Percentiles rank a stretch among this genome's conserved stretches.
Conservation (phyloP, 2,329 filamentous ascomycete genomes). For the Fusarium verticillioides region DNA sequence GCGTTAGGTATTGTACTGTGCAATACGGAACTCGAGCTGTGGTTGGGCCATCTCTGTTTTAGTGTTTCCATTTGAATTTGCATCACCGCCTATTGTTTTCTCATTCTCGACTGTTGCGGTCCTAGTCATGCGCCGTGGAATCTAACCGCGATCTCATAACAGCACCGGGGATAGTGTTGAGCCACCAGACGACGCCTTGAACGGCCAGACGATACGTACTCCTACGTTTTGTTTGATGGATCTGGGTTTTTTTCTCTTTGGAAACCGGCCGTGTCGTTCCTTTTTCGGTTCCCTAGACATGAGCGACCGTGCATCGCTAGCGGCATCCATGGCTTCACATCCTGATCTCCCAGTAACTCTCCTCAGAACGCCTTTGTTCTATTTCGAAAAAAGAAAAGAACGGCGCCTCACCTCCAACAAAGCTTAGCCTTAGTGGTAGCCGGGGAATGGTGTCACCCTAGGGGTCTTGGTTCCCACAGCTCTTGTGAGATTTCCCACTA, state of each 20-base stretch:
- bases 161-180: conserved; percentile 8
- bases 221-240: conserved; percentile 7
- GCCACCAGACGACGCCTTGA: conserved; percentile 10
- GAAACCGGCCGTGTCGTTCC: conserved; percentile 1
- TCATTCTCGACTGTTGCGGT: conserved; percentile 12
- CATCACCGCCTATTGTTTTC: conserved; percentile 15
- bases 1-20: neutral
- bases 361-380: conserved; percentile 20
- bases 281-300: conserved; percentile 17
- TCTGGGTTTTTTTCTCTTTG: conserved; percentile 15
- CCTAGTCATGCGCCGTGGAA: conserved; percentile 2
- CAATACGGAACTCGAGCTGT: conserved; percentile 7
- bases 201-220: conserved; percentile 19
- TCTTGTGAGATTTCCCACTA: neutral
- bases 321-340: conserved; percentile 14
- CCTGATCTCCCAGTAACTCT: conserved; percentile 29
- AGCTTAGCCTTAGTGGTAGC: conserved; percentile 39
- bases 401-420: conserved; percentile 32
- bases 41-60: conserved; percentile 10
- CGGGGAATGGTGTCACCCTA: conserved; percentile 37
- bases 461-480: neutral
- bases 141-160: neutral
- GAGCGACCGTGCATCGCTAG: conserved; percentile 39
- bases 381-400: conserved; percentile 33
- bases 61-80: neutral